Evolutionary conservation across 2,329 filamentous ascomycete genomes (phyloP).

Genomic region (Claviceps fusiformis): DNA sequence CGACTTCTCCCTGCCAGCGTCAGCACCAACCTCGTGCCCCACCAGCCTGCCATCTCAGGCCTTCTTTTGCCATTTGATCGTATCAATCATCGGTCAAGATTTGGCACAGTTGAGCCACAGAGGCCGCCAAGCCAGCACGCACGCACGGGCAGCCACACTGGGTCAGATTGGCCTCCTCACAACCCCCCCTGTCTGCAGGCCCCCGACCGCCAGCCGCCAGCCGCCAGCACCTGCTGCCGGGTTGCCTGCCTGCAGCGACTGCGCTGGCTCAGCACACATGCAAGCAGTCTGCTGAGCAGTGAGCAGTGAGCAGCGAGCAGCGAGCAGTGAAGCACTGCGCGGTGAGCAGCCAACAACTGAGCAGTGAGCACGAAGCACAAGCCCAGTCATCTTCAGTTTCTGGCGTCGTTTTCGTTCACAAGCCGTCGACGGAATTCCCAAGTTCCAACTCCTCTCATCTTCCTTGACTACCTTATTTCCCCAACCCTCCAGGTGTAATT

Average conservation of each 20-base stretch:
- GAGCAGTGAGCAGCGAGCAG: not conserved
- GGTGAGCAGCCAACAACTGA: not conserved
- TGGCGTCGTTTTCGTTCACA: not conserved
- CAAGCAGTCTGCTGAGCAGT: too few species aligned
- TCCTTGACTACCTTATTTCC: not conserved
- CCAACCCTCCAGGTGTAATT: not conserved
- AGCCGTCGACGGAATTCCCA: not conserved
- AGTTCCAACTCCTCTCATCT: not conserved
- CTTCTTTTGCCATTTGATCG: not conserved
- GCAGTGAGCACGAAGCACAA: not conserved
- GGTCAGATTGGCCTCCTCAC: not conserved
- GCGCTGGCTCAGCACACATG: too few species aligned
- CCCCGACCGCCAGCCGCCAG: too few species aligned
- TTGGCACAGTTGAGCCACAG: not conserved
- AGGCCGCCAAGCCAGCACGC: not conserved
- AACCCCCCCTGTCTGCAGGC: not conserved
- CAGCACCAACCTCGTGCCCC: not conserved
- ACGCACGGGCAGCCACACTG: constrained; percentile 1
- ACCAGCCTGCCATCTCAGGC: not conserved
- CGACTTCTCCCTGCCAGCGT: not conserved
- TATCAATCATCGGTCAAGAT: not conserved
- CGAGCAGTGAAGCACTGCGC: not conserved
- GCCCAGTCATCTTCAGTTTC: not conserved
- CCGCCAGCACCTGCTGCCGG: not conserved
- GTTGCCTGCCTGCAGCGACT: too few species aligned